phyloP scores from a whole-genome alignment of 805 yeast species.

The Brettanomyces naardenensis region DNA sequence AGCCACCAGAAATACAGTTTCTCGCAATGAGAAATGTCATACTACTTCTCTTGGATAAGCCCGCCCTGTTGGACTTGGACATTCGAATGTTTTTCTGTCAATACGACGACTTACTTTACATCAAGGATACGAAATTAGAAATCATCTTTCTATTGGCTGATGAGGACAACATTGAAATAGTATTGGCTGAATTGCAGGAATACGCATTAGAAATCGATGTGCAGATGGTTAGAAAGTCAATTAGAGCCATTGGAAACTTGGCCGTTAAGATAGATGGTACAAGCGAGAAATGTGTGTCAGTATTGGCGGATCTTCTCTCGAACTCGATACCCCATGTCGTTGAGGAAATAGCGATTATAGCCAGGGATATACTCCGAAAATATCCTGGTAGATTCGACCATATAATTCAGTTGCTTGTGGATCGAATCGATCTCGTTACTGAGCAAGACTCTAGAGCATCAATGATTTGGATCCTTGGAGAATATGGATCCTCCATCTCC shows the following conservation, averaged over 20 bases:
- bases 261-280: conserved; percentile 67
- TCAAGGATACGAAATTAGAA: conserved; percentile 85
- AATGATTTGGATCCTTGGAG: conserved; percentile 78
- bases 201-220: conserved; percentile 84
- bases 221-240: conserved; percentile 80
- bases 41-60: conserved; percentile 58
- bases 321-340: conserved; percentile 66
- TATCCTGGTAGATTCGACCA: conserved; percentile 55
- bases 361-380: conserved; percentile 67
- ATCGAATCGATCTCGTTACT: conserved; percentile 42
- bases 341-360: conserved; percentile 72
- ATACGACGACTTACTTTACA: conserved; percentile 78
- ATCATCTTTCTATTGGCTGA: conserved; percentile 75
- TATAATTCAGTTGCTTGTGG: conserved; percentile 34
- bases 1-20: conserved; percentile 80
- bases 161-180: conserved; percentile 48
- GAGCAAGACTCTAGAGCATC: conserved; percentile 79
- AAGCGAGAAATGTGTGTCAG: conserved; percentile 56
- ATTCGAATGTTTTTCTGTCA: conserved; percentile 78
- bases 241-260: conserved; percentile 82
- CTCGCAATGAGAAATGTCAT: conserved; percentile 75
- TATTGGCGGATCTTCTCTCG: conserved; percentile 49
- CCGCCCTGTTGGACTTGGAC: conserved; percentile 52
- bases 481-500: conserved; percentile 45
- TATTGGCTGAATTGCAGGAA: conserved; percentile 70